Evolutionary conservation across 2,329 filamentous ascomycete species (phyloP).

Genomic region (Colletotrichum karsti): DNA sequence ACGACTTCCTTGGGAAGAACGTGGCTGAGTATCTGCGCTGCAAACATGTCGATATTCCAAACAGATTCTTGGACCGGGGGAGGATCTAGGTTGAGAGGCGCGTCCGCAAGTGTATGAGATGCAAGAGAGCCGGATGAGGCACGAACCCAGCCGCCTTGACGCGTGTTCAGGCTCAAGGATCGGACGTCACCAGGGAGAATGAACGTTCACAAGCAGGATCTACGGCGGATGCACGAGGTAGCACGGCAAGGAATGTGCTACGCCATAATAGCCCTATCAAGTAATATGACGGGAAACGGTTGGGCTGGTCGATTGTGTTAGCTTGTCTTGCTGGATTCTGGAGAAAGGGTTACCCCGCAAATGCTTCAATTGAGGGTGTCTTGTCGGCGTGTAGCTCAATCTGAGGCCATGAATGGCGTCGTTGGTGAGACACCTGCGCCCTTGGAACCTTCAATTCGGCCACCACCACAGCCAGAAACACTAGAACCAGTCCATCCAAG

Average conservation of each 20-base stretch:
- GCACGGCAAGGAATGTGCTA: neutral
- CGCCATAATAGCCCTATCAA: neutral
- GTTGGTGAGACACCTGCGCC: neutral
- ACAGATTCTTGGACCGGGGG: slow-evolving; percentile 36
- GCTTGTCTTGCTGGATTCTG: neutral
- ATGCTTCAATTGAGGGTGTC: neutral
- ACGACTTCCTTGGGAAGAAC: slow-evolving; percentile 43
- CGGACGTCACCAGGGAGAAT: too few relatives aligned
- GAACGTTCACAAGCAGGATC: too few relatives aligned
- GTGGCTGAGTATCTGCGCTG: slow-evolving; percentile 38
- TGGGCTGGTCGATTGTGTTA: neutral
- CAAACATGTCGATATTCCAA: slow-evolving; percentile 38
- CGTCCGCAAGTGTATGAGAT: too few relatives aligned
- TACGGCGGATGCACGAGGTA: neutral
- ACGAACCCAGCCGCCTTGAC: neutral
- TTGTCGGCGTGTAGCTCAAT: neutral
- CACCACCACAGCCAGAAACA: too few relatives aligned
- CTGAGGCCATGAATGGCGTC: neutral
- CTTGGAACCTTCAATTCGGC: neutral
- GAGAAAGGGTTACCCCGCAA: neutral
- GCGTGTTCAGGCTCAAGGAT: too few relatives aligned
- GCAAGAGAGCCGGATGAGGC: too few relatives aligned
- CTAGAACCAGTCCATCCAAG: too few relatives aligned
- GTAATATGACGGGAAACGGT: neutral
- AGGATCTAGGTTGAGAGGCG: too few relatives aligned